These are phyloP conservation scores for Camellia lanceoleosa DNA, from an alignment of 148 eudicot genomes.

Conservation along the genomic window DNA sequence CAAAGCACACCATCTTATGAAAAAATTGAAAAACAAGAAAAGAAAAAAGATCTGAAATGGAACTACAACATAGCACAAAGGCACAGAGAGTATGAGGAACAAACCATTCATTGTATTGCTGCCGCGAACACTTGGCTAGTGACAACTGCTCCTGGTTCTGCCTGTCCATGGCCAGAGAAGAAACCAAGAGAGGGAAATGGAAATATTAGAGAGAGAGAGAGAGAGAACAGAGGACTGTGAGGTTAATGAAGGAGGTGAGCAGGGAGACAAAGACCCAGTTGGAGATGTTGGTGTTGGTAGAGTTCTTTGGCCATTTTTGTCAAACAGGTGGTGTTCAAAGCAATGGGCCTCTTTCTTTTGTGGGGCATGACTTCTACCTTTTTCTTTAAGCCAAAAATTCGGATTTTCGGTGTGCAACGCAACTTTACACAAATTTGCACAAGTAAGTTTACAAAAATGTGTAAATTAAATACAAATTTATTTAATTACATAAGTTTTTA, in stretches of 20 bases:
- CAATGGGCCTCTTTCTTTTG: conserved; percentile 29
- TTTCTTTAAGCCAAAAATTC: conserved; percentile 1
- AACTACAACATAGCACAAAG: not conserved
- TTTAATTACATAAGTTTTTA: no score
- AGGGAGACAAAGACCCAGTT: conserved; percentile 34
- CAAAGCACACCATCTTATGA: not conserved
- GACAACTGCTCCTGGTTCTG: conserved; percentile 42
- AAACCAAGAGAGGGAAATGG: conserved; percentile 11
- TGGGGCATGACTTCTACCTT: conserved; percentile 39
- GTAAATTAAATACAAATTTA: no score
- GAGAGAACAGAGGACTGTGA: conserved; percentile 16
- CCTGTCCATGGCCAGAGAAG: conserved; percentile 43
- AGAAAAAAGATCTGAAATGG: conserved; percentile 7
- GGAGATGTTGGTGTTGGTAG: conserved; percentile 34
- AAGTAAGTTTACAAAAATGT: not conserved
- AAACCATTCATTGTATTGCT: conserved; percentile 75
- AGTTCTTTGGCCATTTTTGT: conserved; percentile 42
- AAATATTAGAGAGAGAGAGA: conserved; percentile 24
- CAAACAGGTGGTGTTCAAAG: conserved; percentile 53
- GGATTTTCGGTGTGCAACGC: not conserved
- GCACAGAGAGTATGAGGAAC: conserved; percentile 14
- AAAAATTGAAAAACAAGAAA: not conserved
- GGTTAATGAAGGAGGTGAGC: conserved; percentile 34
- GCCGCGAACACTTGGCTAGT: conserved; percentile 54
- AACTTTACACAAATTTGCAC: not conserved